phyloP scores from a whole-genome alignment of 306 rosid species.

The Dryas alaskensis region DNA sequence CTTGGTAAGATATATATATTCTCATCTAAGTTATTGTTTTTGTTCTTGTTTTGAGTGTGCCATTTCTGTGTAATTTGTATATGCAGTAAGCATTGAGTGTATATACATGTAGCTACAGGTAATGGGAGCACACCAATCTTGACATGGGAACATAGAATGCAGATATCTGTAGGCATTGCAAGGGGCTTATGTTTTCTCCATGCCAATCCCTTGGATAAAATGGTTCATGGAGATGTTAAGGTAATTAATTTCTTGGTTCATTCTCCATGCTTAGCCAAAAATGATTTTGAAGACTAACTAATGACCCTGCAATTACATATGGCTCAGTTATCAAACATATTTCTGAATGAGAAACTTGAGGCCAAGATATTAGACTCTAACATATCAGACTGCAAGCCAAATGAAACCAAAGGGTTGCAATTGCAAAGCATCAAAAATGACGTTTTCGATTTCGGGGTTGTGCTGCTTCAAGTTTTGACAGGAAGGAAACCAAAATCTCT shows the following conservation, averaged over 20 bases:
- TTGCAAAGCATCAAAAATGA: not conserved
- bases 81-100: not conserved
- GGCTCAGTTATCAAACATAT: conserved; percentile 3
- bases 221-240: not conserved
- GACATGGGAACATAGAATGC: conserved; percentile 2
- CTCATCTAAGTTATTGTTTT: not conserved
- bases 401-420: not conserved
- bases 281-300: not conserved
- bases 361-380: not conserved
- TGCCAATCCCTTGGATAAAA: not conserved
- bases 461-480: conserved; percentile 3
- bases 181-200: conserved; percentile 5
- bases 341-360: conserved; percentile 6
- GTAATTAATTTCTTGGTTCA: not conserved
- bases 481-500: not conserved
- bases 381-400: not conserved
- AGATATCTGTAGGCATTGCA: not conserved
- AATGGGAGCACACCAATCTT: not conserved
- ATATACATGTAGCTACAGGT: not conserved
- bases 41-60: not conserved
- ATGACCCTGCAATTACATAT: not conserved
- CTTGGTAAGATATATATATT: not conserved
- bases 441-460: not conserved
- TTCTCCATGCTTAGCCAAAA: too few species aligned
- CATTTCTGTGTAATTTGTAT: not conserved